phyloP scores from a whole-genome alignment of 2,329 filamentous ascomycete species.

The Teratosphaeria viscida region DNA sequence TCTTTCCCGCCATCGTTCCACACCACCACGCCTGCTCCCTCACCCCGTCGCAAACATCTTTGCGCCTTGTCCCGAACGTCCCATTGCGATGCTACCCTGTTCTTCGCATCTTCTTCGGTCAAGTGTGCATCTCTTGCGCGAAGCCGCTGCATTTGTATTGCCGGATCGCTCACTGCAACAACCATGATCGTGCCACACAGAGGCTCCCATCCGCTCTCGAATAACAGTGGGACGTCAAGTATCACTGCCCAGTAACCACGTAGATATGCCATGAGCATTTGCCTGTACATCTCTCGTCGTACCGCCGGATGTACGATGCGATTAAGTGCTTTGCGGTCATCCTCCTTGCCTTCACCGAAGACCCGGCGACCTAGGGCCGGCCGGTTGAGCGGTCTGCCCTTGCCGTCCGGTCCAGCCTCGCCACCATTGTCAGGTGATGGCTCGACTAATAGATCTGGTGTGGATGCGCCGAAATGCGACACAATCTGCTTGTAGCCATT shows the following conservation, averaged over 20 bases:
- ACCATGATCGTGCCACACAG: slow-evolving; percentile 80
- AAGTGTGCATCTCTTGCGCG: slow-evolving; percentile 67
- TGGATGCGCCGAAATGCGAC: slow-evolving; percentile 66
- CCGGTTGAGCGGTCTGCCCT: slow-evolving; percentile 69
- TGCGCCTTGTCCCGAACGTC: slow-evolving; percentile 76
- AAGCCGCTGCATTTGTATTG: slow-evolving; percentile 71
- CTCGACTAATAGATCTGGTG: slow-evolving; percentile 72
- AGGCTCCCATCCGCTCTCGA: slow-evolving; percentile 76
- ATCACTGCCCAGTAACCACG: slow-evolving; percentile 78
- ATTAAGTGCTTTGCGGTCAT: slow-evolving; percentile 70
- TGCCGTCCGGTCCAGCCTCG: slow-evolving; percentile 47
- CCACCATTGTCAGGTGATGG: slow-evolving; percentile 33
- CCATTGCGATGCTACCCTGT: slow-evolving; percentile 75
- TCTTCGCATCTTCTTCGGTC: slow-evolving; percentile 73
- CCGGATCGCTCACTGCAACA: slow-evolving; percentile 70
- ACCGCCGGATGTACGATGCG: slow-evolving; percentile 89
- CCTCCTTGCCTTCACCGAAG: slow-evolving; percentile 68
- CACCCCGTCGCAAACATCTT: slow-evolving; percentile 56
- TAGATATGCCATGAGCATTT: slow-evolving; percentile 63
- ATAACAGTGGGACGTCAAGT: slow-evolving; percentile 82
- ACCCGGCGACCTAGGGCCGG: slow-evolving; percentile 75
- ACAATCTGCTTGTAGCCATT: slow-evolving; percentile 75
- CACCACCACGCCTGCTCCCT: slow-evolving; percentile 61
- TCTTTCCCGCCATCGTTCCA: slow-evolving; percentile 78
- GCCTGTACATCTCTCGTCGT: slow-evolving; percentile 66